These are phyloP conservation scores for Xylariaceae sp. DNA, from an alignment of 2,329 filamentous ascomycete species.

Conservation along the genomic window DNA sequence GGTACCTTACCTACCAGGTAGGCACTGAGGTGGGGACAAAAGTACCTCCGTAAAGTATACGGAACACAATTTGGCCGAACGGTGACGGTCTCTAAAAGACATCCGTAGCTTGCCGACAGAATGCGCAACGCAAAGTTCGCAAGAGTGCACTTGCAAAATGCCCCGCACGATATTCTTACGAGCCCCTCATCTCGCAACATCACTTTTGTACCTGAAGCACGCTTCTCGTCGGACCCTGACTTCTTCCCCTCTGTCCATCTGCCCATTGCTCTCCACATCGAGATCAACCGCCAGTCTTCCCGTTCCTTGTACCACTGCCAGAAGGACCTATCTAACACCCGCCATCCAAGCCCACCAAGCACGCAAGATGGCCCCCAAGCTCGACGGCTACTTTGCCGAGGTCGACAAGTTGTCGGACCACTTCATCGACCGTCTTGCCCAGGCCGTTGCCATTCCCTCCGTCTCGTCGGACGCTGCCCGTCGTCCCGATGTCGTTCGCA, in stretches of 20 bases:
- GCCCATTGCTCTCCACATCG: not conserved
- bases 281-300: not conserved
- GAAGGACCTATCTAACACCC: conserved; percentile 46
- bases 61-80: not conserved
- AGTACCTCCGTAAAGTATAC: not conserved
- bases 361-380: conserved; percentile 79
- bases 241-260: not conserved
- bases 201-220: conserved; percentile 3
- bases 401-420: conserved; percentile 71
- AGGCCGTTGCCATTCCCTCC: conserved; percentile 94
- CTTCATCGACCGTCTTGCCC: conserved; percentile 85
- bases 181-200: conserved; percentile 13
- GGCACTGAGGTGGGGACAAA: no score
- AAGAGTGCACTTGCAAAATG: conserved; percentile 9
- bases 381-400: conserved; percentile 90
- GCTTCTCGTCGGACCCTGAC: not conserved
- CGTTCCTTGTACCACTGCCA: not conserved
- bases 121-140: no score
- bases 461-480: conserved; percentile 85
- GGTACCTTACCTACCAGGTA: no score
- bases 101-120: no score
- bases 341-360: conserved; percentile 53
- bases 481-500: conserved; percentile 87
- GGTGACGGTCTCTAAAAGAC: no score
- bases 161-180: conserved; percentile 23